Percentiles rank a stretch among this genome's conserved stretches.
phyloP scores from a whole-genome alignment of 2,329 filamentous ascomycete genomes.

The Fusarium circinatum region DNA sequence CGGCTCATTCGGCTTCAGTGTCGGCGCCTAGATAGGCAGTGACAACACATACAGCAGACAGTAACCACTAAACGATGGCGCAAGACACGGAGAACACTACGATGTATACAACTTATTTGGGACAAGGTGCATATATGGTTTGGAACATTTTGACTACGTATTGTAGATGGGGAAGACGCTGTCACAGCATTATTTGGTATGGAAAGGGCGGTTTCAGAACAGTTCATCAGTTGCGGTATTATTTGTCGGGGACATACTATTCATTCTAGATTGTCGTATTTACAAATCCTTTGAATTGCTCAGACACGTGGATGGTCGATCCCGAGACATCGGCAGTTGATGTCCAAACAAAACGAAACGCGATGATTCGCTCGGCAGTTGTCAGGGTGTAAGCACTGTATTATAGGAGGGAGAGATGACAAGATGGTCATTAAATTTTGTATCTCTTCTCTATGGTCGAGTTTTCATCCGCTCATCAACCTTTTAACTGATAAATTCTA shows the following conservation, averaged over 20 bases:
- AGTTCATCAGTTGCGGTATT: neutral
- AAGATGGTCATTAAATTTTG: conserved; percentile 21
- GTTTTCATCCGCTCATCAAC: neutral
- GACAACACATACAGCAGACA: neutral
- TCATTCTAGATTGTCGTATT: conserved; percentile 20
- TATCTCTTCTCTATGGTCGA: conserved; percentile 1
- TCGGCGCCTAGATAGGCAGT: conserved; percentile 52
- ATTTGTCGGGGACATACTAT: neutral
- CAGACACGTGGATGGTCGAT: neutral
- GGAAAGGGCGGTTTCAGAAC: neutral
- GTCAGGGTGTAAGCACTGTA: neutral
- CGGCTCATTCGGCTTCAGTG: conserved; percentile 68
- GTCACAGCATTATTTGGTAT: conserved; percentile 5
- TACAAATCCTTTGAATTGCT: neutral
- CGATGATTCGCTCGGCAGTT: conserved; percentile 1
- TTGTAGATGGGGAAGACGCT: neutral
- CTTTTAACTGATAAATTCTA: conserved; percentile 16
- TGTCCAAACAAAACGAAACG: neutral
- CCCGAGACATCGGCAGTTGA: neutral
- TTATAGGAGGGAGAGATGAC: neutral
- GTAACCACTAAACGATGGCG: neutral
- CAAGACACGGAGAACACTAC: conserved; percentile 25
- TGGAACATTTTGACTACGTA: conserved; percentile 20
- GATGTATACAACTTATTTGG: conserved; percentile 35
- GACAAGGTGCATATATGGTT: conserved; percentile 35